Evolutionary conservation across 2,329 filamentous ascomycete species (phyloP).

Genomic region (Fusarium neocosmosporiellum): DNA sequence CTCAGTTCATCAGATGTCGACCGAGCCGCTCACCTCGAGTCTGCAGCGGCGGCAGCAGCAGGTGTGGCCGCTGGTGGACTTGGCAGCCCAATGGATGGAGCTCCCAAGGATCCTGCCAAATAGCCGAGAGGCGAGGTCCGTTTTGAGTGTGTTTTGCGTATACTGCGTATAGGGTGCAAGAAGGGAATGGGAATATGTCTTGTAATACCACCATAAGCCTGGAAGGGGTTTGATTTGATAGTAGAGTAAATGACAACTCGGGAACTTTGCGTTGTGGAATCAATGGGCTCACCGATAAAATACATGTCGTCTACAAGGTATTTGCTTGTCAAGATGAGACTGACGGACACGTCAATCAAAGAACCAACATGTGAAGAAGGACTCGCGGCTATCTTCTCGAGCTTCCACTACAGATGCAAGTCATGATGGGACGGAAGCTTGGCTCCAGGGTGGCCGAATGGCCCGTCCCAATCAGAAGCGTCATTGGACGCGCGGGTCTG

Average conservation of each 20-base stretch:
- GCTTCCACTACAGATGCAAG: constrained; percentile 33
- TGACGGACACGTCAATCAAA: background rate
- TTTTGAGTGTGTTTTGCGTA: constrained; percentile 27
- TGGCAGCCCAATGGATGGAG: constrained; percentile 43
- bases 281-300: background rate
- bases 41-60: constrained; percentile 57
- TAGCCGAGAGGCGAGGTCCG: constrained; percentile 23
- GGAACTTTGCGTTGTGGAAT: constrained; percentile 11
- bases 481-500: constrained; percentile 21
- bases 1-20: constrained; percentile 77
- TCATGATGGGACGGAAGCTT: constrained; percentile 29
- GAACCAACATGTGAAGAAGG: constrained; percentile 13
- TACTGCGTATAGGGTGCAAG: constrained; percentile 2
- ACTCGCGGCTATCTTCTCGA: constrained; percentile 3
- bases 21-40: constrained; percentile 68
- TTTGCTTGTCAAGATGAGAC: background rate
- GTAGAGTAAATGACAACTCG: constrained; percentile 24
- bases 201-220: constrained; percentile 28
- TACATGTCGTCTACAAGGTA: background rate
- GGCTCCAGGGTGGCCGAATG: constrained; percentile 14
- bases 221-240: background rate
- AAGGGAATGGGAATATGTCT: constrained; percentile 11
- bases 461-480: constrained; percentile 14
- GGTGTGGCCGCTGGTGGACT: constrained; percentile 54
- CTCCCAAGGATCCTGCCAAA: constrained; percentile 41